Evolutionary conservation across 345 rosid genomes (phyloP).

Genomic region (Eutrema heterophyllum): DNA sequence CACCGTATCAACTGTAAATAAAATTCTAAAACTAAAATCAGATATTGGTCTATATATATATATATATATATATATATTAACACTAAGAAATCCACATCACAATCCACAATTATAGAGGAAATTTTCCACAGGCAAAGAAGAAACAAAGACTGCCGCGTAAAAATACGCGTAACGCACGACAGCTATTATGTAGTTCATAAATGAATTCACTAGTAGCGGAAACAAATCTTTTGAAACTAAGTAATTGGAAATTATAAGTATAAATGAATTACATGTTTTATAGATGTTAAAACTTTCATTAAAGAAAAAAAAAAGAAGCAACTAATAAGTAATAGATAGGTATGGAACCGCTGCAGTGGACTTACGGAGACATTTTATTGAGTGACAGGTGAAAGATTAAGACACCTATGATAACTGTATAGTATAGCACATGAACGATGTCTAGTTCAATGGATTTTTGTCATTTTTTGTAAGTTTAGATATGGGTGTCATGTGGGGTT

Average conservation of each 20-base stretch:
- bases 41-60: not conserved
- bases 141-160: not conserved
- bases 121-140: not conserved
- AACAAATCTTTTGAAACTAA: too few relatives aligned
- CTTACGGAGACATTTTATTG: not conserved
- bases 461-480: not conserved
- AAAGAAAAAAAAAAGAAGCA: too few relatives aligned
- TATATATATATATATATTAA: too few relatives aligned
- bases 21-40: not conserved
- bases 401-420: constrained; percentile 1
- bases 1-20: not conserved
- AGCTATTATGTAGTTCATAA: not conserved
- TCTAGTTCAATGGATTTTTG: constrained; percentile 3
- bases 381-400: not conserved
- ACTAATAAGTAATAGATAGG: too few relatives aligned
- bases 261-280: too few relatives aligned
- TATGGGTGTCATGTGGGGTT: constrained; percentile 19
- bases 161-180: not conserved
- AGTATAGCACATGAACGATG: constrained; percentile 3
- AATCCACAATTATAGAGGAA: not conserved
- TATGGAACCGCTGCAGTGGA: not conserved
- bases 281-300: too few relatives aligned
- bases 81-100: not conserved
- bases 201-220: not conserved
- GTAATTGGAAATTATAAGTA: too few relatives aligned